Conservation (phyloP, 208 protist genomes). For the Endotrypanum monterogeii region DNA sequence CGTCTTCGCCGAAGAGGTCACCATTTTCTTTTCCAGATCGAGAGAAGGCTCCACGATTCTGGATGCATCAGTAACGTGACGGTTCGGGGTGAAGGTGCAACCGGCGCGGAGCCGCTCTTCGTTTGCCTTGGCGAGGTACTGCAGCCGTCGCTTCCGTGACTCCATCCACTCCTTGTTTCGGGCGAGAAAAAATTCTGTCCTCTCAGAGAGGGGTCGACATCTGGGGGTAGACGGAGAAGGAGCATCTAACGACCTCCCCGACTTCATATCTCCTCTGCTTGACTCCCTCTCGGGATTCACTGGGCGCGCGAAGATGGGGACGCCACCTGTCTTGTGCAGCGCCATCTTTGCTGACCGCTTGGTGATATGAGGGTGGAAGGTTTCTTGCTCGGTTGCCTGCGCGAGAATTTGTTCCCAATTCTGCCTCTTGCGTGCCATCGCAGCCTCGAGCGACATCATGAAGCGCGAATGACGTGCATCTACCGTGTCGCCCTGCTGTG, state of each 20-base stretch:
- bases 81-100: slow-evolving; percentile 39
- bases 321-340: slow-evolving; percentile 32
- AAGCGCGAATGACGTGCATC: slow-evolving; percentile 18
- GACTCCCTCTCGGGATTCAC: neutral
- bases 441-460: slow-evolving; percentile 33
- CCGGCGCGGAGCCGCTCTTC: slow-evolving; percentile 18
- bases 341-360: slow-evolving; percentile 32
- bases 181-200: slow-evolving; percentile 31
- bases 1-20: neutral
- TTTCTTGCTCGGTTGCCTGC: slow-evolving; percentile 29
- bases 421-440: slow-evolving; percentile 23
- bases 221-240: neutral
- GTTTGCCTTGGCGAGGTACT: slow-evolving; percentile 21
- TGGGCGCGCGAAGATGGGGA: slow-evolving; percentile 45
- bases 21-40: neutral
- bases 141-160: slow-evolving; percentile 26
- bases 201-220: slow-evolving; percentile 18
- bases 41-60: neutral
- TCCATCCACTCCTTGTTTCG: slow-evolving; percentile 48
- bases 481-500: neutral
- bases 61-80: slow-evolving; percentile 6
- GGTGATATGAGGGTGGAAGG: slow-evolving; percentile 45
- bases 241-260: neutral
- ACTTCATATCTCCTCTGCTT: neutral
- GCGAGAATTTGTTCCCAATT: slow-evolving; percentile 25